Evolutionary conservation across 495 filamentous ascomycete species (phyloP).

Genomic region (Lentithecium fluviatile): DNA sequence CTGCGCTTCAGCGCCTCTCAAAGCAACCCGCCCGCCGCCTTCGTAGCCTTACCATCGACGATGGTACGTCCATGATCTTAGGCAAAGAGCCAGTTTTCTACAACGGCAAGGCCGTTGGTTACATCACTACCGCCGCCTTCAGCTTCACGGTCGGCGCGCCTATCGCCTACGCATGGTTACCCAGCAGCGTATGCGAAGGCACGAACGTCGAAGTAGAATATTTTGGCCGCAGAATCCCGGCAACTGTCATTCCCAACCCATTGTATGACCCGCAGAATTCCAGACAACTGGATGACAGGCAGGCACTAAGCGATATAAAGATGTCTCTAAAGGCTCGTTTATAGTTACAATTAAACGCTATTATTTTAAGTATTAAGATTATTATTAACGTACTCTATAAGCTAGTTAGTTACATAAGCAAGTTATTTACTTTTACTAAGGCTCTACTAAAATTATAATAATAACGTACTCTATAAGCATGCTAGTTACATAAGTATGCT

Average conservation of each 20-base stretch:
- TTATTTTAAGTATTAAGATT: no score
- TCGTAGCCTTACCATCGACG: conserved; percentile 48
- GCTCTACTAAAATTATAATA: no score
- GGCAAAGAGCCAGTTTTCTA: conserved; percentile 54
- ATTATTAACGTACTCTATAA: no score
- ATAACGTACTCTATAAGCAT: no score
- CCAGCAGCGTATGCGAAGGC: conserved; percentile 41
- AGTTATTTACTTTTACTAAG: no score
- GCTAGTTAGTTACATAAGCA: no score
- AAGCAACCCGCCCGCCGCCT: conserved; percentile 39
- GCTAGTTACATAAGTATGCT: no score
- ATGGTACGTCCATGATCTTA: conserved; percentile 49
- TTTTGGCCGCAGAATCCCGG: conserved; percentile 48
- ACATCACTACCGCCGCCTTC: conserved; percentile 52
- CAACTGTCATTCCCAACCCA: conserved; percentile 46
- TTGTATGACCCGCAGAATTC: conserved; percentile 44
- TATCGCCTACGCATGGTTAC: conserved; percentile 51
- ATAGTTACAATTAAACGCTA: no score
- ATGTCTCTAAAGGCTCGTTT: no score
- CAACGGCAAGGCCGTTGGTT: conserved; percentile 45
- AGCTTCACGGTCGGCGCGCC: conserved; percentile 50
- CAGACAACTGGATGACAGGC: no score
- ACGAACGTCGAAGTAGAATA: conserved; percentile 50
- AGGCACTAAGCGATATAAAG: no score
- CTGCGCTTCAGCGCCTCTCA: conserved; percentile 39